Evolutionary conservation across 2,329 filamentous ascomycete species (phyloP).

Genomic region (Aureobasidium leucospermi): DNA sequence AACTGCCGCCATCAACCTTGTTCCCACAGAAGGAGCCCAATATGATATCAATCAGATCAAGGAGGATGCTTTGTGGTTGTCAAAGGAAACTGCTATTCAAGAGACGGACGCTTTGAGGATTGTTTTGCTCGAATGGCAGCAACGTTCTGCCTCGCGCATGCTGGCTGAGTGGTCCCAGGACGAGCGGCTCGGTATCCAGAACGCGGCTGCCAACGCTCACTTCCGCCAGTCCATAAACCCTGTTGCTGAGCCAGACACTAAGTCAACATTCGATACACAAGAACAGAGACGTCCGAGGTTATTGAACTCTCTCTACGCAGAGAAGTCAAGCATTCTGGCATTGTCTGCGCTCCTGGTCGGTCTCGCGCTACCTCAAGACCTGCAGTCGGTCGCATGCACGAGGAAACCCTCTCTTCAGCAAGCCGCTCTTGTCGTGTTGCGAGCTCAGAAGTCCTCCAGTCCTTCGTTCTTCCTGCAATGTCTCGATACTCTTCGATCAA

Average conservation of each 20-base stretch:
- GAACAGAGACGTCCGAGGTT: conserved; percentile 7
- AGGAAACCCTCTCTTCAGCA: not conserved
- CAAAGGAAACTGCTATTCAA: conserved; percentile 68
- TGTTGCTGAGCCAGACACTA: not conserved
- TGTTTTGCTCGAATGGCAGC: conserved; percentile 76
- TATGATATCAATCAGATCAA: conserved; percentile 76
- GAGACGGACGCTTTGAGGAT: conserved; percentile 76
- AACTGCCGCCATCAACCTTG: conserved; percentile 78
- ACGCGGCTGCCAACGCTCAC: conserved; percentile 61
- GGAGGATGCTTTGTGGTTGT: conserved; percentile 78
- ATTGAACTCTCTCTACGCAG: not conserved
- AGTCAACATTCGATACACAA: conserved; percentile 7
- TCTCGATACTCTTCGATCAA: conserved; percentile 22
- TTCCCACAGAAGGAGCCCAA: conserved; percentile 57
- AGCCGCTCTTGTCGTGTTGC: not conserved
- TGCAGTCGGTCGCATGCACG: not conserved
- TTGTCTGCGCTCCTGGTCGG: conserved; percentile 7
- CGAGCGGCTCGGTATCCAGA: conserved; percentile 67
- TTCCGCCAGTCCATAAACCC: conserved; percentile 10
- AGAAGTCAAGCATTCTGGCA: conserved; percentile 2
- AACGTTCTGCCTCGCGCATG: conserved; percentile 65
- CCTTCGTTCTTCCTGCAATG: conserved; percentile 18
- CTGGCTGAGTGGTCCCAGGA: conserved; percentile 65
- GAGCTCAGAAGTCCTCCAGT: conserved; percentile 16
- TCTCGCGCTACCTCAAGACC: conserved; percentile 1